Conservation (phyloP, 306 rosid genomes). For the Cicer arietinum region DNA sequence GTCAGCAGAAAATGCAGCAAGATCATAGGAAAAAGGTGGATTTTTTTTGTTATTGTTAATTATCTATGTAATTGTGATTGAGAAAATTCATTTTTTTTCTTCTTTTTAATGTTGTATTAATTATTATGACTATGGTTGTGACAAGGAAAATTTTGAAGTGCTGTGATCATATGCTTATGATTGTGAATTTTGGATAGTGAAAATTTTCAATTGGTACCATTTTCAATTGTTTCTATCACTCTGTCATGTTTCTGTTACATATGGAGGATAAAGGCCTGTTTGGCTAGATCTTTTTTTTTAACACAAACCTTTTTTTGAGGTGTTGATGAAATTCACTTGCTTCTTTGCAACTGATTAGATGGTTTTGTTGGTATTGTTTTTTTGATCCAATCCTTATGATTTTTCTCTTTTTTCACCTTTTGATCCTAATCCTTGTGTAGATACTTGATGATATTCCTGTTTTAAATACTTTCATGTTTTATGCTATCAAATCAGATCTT, state of each 20-base stretch:
- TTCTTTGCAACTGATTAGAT: constrained; percentile 42
- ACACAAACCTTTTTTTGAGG: constrained; percentile 30
- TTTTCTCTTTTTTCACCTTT: constrained; percentile 10
- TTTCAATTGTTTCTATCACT: constrained; percentile 16
- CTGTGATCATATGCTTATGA: constrained; percentile 27
- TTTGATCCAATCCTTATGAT: constrained; percentile 6
- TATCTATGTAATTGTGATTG: constrained; percentile 40
- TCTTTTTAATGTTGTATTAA: constrained; percentile 10
- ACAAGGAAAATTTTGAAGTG: constrained; percentile 14
- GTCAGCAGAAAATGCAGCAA: constrained; percentile 78
- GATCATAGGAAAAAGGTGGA: constrained; percentile 88
- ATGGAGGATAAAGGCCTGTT: constrained; percentile 46
- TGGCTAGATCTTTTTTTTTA: constrained; percentile 38
- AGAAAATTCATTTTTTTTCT: not conserved
- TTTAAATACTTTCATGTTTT: constrained; percentile 13
- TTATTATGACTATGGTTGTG: not conserved
- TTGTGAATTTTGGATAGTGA: constrained; percentile 21
- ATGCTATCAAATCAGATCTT: constrained; percentile 33
- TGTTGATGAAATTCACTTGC: constrained; percentile 40
- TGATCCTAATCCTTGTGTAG: constrained; percentile 12
- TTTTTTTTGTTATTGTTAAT: constrained; percentile 17
- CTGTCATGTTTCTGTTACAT: constrained; percentile 34
- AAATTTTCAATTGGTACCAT: constrained; percentile 41
- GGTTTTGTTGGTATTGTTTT: constrained; percentile 21
- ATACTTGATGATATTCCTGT: constrained; percentile 35